These are phyloP conservation scores for Kwoniella sp. DNA, from an alignment of 768 basidiomycete species.

Conservation along the genomic window DNA sequence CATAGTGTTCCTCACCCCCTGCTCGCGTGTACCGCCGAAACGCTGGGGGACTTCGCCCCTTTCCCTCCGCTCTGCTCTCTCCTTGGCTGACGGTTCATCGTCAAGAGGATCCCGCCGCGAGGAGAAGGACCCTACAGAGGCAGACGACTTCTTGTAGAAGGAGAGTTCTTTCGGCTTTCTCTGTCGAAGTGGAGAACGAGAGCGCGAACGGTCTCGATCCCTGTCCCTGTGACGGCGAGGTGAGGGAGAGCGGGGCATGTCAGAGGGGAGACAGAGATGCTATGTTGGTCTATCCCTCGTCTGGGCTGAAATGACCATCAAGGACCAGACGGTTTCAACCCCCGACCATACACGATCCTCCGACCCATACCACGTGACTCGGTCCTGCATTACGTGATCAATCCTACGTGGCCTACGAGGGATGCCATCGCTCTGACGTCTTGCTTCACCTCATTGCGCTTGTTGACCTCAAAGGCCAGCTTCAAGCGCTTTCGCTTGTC, in stretches of 20 bases:
- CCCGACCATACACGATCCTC: too few relatives aligned
- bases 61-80: slow-evolving; percentile 31
- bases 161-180: slow-evolving; percentile 46
- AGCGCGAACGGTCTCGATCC: slow-evolving; percentile 19
- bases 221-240: slow-evolving; percentile 20
- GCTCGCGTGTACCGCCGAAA: slow-evolving; percentile 43
- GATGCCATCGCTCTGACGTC: too few relatives aligned
- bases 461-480: too few relatives aligned
- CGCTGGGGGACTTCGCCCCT: slow-evolving; percentile 38
- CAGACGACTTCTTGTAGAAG: slow-evolving; percentile 48
- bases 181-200: slow-evolving; percentile 24
- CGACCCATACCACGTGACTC: too few relatives aligned
- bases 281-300: too few relatives aligned
- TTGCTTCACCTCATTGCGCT: too few relatives aligned
- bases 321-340: too few relatives aligned
- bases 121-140: slow-evolving; percentile 36
- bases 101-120: slow-evolving; percentile 41
- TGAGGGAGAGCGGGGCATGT: slow-evolving; percentile 36
- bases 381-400: too few relatives aligned
- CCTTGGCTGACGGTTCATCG: slow-evolving; percentile 26
- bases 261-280: too few relatives aligned
- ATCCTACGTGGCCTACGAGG: too few relatives aligned
- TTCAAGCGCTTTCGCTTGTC: too few relatives aligned
- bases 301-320: too few relatives aligned
- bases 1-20: slow-evolving; percentile 44